phyloP scores from a whole-genome alignment of 1,139 yeast genomes.

The Taiozyma onychis region DNA sequence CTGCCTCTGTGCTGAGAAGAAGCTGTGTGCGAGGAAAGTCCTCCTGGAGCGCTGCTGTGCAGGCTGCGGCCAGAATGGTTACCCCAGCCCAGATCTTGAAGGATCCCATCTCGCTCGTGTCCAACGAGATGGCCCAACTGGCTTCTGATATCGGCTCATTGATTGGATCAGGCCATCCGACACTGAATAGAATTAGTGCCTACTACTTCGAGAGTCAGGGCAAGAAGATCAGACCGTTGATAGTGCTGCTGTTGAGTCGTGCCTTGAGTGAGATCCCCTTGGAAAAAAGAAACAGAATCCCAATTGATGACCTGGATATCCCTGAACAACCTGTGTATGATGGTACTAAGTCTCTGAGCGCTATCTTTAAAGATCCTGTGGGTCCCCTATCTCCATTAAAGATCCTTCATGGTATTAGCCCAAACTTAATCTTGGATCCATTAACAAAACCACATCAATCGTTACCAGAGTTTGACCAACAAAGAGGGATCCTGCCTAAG shows the following conservation, averaged over 20 bases:
- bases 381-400: slow-evolving; percentile 66
- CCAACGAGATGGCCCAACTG: slow-evolving; percentile 82
- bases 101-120: slow-evolving; percentile 90
- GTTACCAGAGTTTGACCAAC: slow-evolving; percentile 54
- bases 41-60: slow-evolving; percentile 57
- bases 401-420: slow-evolving; percentile 69
- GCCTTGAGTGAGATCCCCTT: slow-evolving; percentile 75
- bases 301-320: slow-evolving; percentile 57
- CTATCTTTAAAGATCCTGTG: slow-evolving; percentile 23
- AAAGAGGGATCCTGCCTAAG: slow-evolving; percentile 77
- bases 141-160: slow-evolving; percentile 83
- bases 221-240: slow-evolving; percentile 87
- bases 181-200: slow-evolving; percentile 80
- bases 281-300: slow-evolving; percentile 58
- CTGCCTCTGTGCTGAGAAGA: not conserved
- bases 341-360: slow-evolving; percentile 21
- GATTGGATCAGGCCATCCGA: slow-evolving; percentile 92
- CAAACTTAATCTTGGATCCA: slow-evolving; percentile 66
- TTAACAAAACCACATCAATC: slow-evolving; percentile 75
- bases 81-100: slow-evolving; percentile 55
- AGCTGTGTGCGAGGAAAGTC: slow-evolving; percentile 20
- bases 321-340: slow-evolving; percentile 54
- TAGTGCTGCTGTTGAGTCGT: slow-evolving; percentile 77
- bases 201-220: slow-evolving; percentile 97
- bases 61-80: slow-evolving; percentile 75